Evolutionary conservation across 2,329 filamentous ascomycete species (phyloP).

Genomic region (Dactylonectria estremocensis): DNA sequence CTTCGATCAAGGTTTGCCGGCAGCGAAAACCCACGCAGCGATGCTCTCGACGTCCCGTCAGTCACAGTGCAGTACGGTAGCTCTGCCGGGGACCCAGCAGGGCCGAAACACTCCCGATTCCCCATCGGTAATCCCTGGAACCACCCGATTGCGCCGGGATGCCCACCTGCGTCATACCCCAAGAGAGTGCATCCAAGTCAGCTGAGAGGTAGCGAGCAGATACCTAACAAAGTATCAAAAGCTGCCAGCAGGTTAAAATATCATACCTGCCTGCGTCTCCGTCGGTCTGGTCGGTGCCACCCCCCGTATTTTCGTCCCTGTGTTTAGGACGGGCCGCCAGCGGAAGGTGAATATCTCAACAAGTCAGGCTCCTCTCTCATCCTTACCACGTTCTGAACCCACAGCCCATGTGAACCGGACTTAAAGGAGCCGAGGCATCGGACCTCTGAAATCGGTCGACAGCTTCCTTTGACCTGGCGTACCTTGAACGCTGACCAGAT

Average conservation of each 20-base stretch:
- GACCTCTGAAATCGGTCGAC: slow-evolving; percentile 16
- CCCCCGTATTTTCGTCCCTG: slow-evolving; percentile 8
- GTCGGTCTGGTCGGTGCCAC: background rate
- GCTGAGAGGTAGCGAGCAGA: background rate
- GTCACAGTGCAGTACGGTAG: slow-evolving; percentile 35
- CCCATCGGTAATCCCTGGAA: slow-evolving; percentile 36
- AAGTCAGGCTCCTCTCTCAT: slow-evolving; percentile 19
- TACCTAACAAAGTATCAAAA: background rate
- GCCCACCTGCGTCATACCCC: slow-evolving; percentile 6
- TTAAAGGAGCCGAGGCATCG: slow-evolving; percentile 27
- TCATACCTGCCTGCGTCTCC: background rate
- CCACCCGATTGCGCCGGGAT: slow-evolving; percentile 33
- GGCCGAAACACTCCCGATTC: slow-evolving; percentile 37
- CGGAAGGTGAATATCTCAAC: slow-evolving; percentile 26
- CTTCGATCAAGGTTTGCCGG: slow-evolving; percentile 8
- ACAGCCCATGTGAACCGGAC: slow-evolving; percentile 23
- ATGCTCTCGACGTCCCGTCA: slow-evolving; percentile 25
- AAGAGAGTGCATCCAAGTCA: background rate
- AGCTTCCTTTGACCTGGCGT: background rate
- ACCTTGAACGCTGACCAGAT: background rate
- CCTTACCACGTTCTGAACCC: slow-evolving; percentile 15
- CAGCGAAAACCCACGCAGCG: slow-evolving; percentile 29
- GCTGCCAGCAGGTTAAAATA: background rate
- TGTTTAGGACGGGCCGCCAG: slow-evolving; percentile 18
- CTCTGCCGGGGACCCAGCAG: slow-evolving; percentile 42